Evolutionary conservation across 2,329 filamentous ascomycete species (phyloP).

Genomic region (Teratosphaeria pseudoeucalypti): DNA sequence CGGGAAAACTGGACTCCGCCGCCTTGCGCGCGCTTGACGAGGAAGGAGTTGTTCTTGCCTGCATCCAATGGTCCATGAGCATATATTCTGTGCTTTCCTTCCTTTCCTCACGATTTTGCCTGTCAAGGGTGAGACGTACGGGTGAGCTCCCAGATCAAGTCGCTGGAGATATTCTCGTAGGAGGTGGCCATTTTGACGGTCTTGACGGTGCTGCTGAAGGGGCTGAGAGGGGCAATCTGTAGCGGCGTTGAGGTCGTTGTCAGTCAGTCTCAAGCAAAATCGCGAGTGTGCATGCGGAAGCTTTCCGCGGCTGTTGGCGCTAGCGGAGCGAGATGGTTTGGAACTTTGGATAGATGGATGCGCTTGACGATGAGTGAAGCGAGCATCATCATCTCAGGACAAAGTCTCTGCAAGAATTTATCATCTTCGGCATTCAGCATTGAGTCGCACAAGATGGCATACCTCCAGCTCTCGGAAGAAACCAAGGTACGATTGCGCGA

Average conservation of each 20-base stretch:
- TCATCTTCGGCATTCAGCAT: not conserved
- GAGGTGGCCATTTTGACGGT: conserved; percentile 46
- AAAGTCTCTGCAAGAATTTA: not conserved
- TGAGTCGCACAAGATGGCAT: conserved; percentile 13
- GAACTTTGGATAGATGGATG: not conserved
- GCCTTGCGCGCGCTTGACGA: conserved; percentile 75
- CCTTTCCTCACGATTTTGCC: too few relatives aligned
- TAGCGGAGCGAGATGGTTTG: not conserved
- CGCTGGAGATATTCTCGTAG: conserved; percentile 62
- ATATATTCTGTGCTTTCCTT: not conserved
- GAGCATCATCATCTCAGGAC: not conserved
- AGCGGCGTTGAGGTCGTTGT: not conserved
- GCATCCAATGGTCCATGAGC: conserved; percentile 10
- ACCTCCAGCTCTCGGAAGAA: conserved; percentile 74
- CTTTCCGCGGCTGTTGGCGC: not conserved
- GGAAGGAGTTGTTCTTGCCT: conserved; percentile 83
- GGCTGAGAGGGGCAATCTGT: not conserved
- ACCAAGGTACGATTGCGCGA: conserved; percentile 59
- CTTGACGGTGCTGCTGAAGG: not conserved
- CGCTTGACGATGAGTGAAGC: not conserved
- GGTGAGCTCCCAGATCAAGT: conserved; percentile 90
- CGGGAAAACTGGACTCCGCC: conserved; percentile 85
- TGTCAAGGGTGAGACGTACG: conserved; percentile 52
- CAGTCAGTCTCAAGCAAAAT: not conserved
- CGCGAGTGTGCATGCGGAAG: not conserved